These are phyloP conservation scores for Forsythia viridissima DNA, from an alignment of 257 asterid species.

Conservation along the genomic window DNA sequence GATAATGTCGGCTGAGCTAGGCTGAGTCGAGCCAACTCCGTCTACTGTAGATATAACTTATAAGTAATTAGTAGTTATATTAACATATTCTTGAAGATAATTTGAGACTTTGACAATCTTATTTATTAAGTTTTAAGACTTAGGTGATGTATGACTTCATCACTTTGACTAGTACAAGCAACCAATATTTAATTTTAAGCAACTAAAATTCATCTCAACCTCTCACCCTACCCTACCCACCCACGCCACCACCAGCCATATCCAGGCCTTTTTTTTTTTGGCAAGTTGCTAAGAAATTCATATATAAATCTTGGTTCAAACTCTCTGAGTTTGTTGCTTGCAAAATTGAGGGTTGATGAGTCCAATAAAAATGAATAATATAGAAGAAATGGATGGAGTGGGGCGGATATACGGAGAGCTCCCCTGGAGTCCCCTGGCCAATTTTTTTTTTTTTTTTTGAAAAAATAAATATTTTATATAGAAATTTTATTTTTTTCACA, in stretches of 20 bases:
- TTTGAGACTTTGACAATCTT: slow-evolving; percentile 4
- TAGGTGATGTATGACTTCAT: slow-evolving; percentile 22
- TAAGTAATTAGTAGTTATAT: neutral
- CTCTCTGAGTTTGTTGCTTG: no score
- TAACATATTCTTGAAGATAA: neutral
- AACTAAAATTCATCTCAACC: neutral
- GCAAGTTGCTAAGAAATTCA: slow-evolving; percentile 25
- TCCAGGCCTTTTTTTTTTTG: neutral
- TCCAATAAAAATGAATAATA: neutral
- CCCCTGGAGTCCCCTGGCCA: no score
- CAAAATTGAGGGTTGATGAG: neutral
- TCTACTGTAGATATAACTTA: no score
- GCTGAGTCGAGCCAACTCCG: no score
- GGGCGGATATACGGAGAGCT: neutral
- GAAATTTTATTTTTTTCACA: no score
- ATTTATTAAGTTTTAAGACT: neutral
- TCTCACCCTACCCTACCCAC: neutral
- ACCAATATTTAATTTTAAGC: neutral
- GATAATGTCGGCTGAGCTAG: no score
- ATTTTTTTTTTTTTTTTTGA: no score
- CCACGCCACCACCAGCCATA: neutral
- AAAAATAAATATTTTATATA: no score
- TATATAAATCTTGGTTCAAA: neutral
- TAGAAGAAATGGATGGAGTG: neutral
- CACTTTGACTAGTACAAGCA: slow-evolving; percentile 16